Evolutionary conservation across 441 rosid species (phyloP).

Genomic region (Kokia cookei): DNA sequence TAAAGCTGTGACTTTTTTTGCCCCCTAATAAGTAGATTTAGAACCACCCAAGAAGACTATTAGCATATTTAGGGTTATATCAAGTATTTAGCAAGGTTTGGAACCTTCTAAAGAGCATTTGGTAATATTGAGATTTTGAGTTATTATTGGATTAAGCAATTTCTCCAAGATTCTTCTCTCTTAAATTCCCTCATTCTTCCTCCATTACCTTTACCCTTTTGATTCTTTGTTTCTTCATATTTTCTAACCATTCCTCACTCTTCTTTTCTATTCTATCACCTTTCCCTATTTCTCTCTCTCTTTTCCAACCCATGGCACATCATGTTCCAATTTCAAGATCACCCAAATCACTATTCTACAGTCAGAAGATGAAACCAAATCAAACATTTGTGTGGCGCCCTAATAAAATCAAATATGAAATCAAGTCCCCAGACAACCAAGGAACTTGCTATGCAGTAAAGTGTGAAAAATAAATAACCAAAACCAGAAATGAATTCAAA

Average conservation of each 20-base stretch:
- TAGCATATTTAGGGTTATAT: no score
- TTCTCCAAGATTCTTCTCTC: background rate
- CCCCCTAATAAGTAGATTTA: background rate
- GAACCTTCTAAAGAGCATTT: no score
- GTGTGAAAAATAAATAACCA: background rate
- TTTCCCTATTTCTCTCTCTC: background rate
- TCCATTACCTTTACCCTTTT: background rate
- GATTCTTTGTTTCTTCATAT: background rate
- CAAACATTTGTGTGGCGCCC: background rate
- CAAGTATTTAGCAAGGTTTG: no score
- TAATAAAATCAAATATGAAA: background rate
- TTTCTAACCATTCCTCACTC: background rate
- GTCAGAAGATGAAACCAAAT: background rate
- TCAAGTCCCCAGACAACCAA: background rate
- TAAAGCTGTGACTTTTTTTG: background rate
- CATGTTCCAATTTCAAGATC: background rate
- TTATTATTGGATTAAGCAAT: background rate
- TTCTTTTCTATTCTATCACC: background rate
- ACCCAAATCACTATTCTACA: background rate
- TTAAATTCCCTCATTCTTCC: background rate
- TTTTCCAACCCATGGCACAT: background rate
- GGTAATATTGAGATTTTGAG: no score
- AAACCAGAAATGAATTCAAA: background rate
- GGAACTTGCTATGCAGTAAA: background rate
- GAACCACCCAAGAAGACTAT: background rate